A percentile compares a stretch with the other conserved stretches of the same genome.
Evolutionary conservation across 345 rosid genomes (phyloP).

Genomic region (Bruguiera gymnorhiza): DNA sequence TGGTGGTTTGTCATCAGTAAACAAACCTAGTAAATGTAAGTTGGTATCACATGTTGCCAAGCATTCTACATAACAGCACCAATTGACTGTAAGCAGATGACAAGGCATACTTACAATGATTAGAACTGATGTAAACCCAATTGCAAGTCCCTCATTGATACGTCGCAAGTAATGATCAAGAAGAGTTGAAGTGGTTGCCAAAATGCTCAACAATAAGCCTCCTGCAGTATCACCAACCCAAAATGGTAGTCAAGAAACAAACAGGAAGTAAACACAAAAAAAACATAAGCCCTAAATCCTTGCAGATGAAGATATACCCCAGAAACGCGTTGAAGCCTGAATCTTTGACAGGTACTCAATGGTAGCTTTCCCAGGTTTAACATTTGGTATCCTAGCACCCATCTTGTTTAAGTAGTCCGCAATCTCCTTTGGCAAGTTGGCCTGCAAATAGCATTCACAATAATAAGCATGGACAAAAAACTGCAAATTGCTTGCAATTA

Average conservation of each 20-base stretch:
- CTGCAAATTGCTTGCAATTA: too few species aligned
- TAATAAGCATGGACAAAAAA: neutral
- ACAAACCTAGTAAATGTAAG: neutral
- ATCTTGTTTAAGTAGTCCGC: slow-evolving; percentile 90
- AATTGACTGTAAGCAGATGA: neutral
- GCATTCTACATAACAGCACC: slow-evolving; percentile 1
- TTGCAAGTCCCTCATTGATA: slow-evolving; percentile 74
- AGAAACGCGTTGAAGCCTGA: slow-evolving; percentile 95
- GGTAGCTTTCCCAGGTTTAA: slow-evolving; percentile 95
- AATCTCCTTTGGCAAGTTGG: slow-evolving; percentile 96
- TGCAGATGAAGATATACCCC: slow-evolving; percentile 54
- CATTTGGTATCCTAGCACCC: slow-evolving; percentile 96
- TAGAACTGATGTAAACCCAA: slow-evolving; percentile 84
- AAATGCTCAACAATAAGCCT: slow-evolving; percentile 70
- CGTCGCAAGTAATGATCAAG: slow-evolving; percentile 79
- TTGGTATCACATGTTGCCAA: neutral
- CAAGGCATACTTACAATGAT: slow-evolving; percentile 60
- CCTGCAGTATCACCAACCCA: slow-evolving; percentile 40
- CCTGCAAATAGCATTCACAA: slow-evolving; percentile 39
- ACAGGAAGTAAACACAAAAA: slow-evolving; percentile 3
- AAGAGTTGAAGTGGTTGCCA: slow-evolving; percentile 81
- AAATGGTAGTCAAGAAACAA: neutral
- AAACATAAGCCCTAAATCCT: slow-evolving; percentile 5
- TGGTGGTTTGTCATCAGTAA: neutral
- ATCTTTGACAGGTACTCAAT: slow-evolving; percentile 73